A percentile compares a stretch with the other conserved stretches of the same genome.
Conservation (phyloP, 805 yeast species). For the Kluyveromyces siamensis region DNA sequence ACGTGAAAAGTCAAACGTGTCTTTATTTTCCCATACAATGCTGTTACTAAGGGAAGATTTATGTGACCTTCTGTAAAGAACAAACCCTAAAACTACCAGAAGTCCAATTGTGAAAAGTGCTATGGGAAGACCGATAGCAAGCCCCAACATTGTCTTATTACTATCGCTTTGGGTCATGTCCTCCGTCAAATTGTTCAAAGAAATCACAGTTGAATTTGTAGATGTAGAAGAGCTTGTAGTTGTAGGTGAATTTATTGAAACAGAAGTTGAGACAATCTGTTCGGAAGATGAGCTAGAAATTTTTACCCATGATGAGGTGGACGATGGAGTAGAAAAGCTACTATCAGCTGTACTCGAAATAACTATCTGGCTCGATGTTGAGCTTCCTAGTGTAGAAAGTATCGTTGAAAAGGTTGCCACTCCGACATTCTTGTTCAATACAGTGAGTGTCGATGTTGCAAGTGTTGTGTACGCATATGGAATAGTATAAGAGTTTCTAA, state of each 20-base stretch:
- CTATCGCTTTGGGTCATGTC: not conserved
- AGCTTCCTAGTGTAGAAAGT: not conserved
- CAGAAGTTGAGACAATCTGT: not conserved
- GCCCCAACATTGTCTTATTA: slow-evolving; percentile 10
- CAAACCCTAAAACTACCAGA: slow-evolving; percentile 11
- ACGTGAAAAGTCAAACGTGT: not conserved
- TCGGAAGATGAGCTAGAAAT: not conserved
- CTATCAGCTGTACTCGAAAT: not conserved
- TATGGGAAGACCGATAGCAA: slow-evolving; percentile 26
- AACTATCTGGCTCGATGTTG: not conserved
- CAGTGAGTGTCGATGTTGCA: slow-evolving; percentile 1
- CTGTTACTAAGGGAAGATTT: not conserved
- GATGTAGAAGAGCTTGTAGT: not conserved
- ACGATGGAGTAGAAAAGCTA: not conserved
- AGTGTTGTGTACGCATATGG: slow-evolving; percentile 7
- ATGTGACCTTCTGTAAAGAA: slow-evolving; percentile 8
- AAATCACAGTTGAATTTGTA: not conserved
- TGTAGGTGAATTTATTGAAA: not conserved
- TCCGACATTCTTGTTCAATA: not conserved
- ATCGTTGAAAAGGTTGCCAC: not conserved
- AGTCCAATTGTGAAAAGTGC: slow-evolving; percentile 21
- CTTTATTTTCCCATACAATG: not conserved
- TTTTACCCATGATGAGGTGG: not conserved
- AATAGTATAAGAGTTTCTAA: not conserved
- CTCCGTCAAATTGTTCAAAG: not conserved